Base-by-base conservation (phyloP, 1,284 basidiomycete genomes). In the Mrakiaceae sp. region DNA sequence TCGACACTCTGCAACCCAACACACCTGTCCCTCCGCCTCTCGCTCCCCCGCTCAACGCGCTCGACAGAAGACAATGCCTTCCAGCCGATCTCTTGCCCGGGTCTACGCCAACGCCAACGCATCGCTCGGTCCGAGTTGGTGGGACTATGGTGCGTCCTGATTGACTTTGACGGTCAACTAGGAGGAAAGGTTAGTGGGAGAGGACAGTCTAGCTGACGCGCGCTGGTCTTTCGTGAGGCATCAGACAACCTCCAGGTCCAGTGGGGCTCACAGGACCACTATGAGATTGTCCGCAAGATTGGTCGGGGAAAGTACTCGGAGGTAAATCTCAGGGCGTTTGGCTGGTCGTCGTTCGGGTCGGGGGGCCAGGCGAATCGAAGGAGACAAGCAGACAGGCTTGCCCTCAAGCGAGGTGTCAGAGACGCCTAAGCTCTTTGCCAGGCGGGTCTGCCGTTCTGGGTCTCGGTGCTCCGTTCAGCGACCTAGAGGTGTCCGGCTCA, bases 261-360 rank as follows among this genome's bases (percentile, higher is more conserved):
- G 70, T 95, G 92, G 91, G 91, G 91, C 63, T 83, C 87, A 3
- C 96, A 98, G 78, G 95, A 98, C 79, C 90, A 96, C 78, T 98
- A 98, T 74, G 95, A 98, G 79, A 96, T 98, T 73, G 90, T 98
- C 51, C 83, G 93, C 68, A 98, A 97, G 79, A 62, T 66, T 16
- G 65, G 65, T 4, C 40, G 65, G 48, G 65, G 65, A 54, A 66
- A 66, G 58, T 66, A 66, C 59, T 63, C 61, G 14, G 65, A 66
- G 65, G 64, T 66, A 4, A 0, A 60, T 58, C 44, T 1, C n/a
- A 47, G 16, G 7, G 11, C 52, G 5, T 50, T 14, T 51, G 9
- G 12, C 47, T 27, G 27, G 27, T 27, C 27, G 27, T 27, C 27
- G 27, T 27, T 27, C 27, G 27, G 27, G 27, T 27, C 27, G 27